Evolutionary conservation across 1,284 basidiomycete genomes (phyloP).

Genomic region (Sanghuangporus baumii): DNA sequence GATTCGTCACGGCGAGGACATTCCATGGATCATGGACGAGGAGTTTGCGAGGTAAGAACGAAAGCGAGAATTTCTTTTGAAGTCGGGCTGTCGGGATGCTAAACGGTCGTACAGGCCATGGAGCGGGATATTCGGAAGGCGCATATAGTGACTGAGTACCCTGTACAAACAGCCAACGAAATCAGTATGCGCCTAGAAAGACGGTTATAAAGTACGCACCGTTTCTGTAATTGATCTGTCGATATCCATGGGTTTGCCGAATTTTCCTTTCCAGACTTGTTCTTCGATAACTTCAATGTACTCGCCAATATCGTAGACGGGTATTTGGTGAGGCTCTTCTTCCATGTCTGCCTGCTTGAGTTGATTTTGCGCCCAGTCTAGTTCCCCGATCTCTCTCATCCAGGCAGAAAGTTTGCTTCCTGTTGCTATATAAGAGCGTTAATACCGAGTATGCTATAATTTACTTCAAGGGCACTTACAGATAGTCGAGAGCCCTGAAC

Average conservation of each 20-base stretch:
- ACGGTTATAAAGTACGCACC: background rate
- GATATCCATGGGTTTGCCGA: slow-evolving; percentile 8
- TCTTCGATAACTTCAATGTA: slow-evolving; percentile 25
- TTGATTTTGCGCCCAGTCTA: slow-evolving; percentile 28
- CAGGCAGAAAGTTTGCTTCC: slow-evolving; percentile 34
- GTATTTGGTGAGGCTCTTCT: slow-evolving; percentile 28
- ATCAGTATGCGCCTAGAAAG: background rate
- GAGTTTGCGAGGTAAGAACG: slow-evolving; percentile 24
- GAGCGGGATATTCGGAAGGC: slow-evolving; percentile 28
- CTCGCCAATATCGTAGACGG: slow-evolving; percentile 26
- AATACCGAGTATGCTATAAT: too few species aligned
- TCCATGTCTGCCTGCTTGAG: slow-evolving; percentile 35
- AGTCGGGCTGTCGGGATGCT: slow-evolving; percentile 16
- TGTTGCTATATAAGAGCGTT: slow-evolving; percentile 21
- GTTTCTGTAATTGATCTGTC: slow-evolving; percentile 1
- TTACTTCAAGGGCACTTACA: slow-evolving; percentile 7
- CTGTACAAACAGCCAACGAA: background rate
- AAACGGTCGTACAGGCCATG: slow-evolving; percentile 32
- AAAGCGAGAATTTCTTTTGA: slow-evolving; percentile 19
- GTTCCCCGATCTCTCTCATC: slow-evolving; percentile 31
- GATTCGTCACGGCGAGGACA: slow-evolving; percentile 15
- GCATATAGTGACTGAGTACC: slow-evolving; percentile 24
- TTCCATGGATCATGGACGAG: slow-evolving; percentile 25
- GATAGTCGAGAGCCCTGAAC: slow-evolving; percentile 18
- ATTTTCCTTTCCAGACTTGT: slow-evolving; percentile 7